Percentiles rank a stretch among this genome's conserved stretches.
Conservation (phyloP, 352 stramenopile genomes). For the Phytopythium chamaehyphon region DNA sequence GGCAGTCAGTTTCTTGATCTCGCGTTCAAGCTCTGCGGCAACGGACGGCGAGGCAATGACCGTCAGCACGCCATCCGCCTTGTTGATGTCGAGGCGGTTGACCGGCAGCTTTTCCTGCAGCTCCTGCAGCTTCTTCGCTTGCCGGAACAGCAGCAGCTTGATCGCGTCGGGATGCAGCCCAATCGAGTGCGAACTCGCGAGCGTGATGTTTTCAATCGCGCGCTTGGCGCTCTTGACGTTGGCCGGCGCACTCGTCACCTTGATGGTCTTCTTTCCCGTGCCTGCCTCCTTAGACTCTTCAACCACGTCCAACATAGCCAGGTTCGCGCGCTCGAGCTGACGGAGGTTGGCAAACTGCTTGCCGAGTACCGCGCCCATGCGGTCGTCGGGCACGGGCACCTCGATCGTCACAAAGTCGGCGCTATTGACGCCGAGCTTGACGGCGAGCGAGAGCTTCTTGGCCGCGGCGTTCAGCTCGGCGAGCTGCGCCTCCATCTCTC, state of each 20-base stretch:
- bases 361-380: slow-evolving; percentile 63
- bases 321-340: slow-evolving; percentile 53
- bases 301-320: slow-evolving; percentile 61
- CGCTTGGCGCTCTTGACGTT: slow-evolving; percentile 36
- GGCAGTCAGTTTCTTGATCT: slow-evolving; percentile 49
- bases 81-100: slow-evolving; percentile 71
- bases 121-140: slow-evolving; percentile 66
- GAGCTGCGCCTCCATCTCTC: slow-evolving; percentile 40
- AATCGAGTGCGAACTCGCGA: slow-evolving; percentile 61
- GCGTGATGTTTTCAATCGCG: slow-evolving; percentile 63
- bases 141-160: slow-evolving; percentile 74
- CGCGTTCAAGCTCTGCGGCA: slow-evolving; percentile 42
- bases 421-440: slow-evolving; percentile 26
- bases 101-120: slow-evolving; percentile 44
- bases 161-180: slow-evolving; percentile 73
- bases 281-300: not conserved
- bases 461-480: slow-evolving; percentile 43
- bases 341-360: slow-evolving; percentile 55
- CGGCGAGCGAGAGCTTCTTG: slow-evolving; percentile 50
- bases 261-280: slow-evolving; percentile 46
- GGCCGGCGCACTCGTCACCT: slow-evolving; percentile 45
- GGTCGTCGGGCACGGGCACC: slow-evolving; percentile 49
- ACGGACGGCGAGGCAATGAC: slow-evolving; percentile 48
- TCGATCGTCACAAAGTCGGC: slow-evolving; percentile 48
- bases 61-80: slow-evolving; percentile 58